phyloP scores from a whole-genome alignment of 208 protist genomes.

The Novymonas esmeraldas region DNA sequence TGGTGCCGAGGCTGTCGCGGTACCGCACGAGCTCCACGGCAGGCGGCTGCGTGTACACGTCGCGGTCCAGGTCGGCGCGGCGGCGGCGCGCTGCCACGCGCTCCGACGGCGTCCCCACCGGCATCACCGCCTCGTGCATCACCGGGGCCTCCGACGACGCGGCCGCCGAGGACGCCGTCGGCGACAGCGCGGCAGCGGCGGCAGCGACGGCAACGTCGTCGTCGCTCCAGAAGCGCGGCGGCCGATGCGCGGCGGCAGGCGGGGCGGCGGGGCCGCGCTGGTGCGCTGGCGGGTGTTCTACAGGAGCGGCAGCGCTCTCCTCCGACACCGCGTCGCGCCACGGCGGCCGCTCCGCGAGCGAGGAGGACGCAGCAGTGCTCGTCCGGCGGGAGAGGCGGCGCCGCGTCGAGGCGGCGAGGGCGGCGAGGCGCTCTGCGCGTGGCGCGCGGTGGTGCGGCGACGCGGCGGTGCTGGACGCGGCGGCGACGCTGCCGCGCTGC shows the following conservation, averaged over 20 bases:
- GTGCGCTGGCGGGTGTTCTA: not conserved
- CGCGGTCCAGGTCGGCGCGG: not conserved
- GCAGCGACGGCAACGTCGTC: not conserved
- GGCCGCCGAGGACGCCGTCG: constrained; percentile 1
- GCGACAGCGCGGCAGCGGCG: not conserved
- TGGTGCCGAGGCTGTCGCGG: not conserved
- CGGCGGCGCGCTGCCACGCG: constrained; percentile 18
- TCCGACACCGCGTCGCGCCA: constrained; percentile 4
- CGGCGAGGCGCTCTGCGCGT: not conserved
- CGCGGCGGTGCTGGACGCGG: not conserved
- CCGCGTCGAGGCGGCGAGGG: not conserved
- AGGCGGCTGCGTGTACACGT: not conserved
- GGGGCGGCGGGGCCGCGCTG: not conserved
- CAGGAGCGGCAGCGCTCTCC: no score
- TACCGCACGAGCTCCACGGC: not conserved
- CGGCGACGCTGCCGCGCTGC: not conserved
- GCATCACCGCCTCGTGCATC: not conserved
- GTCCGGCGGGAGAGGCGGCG: constrained; percentile 4
- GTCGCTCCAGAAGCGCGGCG: not conserved
- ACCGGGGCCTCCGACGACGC: constrained; percentile 1
- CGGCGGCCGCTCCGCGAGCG: constrained; percentile 1
- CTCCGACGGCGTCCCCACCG: constrained; percentile 14
- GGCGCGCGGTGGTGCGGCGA: not conserved
- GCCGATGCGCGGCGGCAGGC: not conserved
- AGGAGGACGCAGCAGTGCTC: constrained; percentile 1